Evolutionary conservation across 2,329 filamentous ascomycete genomes (phyloP).

Genomic region (Pezicula neosporulosa): DNA sequence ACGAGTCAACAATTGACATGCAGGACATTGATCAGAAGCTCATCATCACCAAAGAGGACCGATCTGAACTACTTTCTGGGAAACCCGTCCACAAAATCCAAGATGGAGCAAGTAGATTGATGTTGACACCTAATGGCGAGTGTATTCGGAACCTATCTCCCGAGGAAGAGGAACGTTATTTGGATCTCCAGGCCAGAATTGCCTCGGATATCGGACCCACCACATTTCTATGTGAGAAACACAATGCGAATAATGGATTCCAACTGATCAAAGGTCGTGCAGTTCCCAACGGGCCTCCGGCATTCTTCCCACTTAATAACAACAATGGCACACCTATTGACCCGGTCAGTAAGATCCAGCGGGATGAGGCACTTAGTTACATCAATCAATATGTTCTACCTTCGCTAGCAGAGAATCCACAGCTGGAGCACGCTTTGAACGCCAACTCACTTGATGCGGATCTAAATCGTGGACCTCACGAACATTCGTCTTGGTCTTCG

Average conservation of each 20-base stretch:
- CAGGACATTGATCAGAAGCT: conserved; percentile 33
- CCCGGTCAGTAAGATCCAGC: conserved; percentile 61
- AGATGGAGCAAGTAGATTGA: conserved; percentile 58
- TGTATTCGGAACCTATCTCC: conserved; percentile 69
- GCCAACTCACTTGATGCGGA: conserved; percentile 26
- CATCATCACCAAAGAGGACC: conserved; percentile 51
- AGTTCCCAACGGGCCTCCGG: conserved; percentile 59
- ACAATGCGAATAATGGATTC: conserved; percentile 54
- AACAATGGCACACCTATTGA: conserved; percentile 41
- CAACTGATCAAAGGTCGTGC: conserved; percentile 61
- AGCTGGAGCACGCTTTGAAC: conserved; percentile 30
- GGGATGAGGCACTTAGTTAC: conserved; percentile 63
- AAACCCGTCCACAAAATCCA: conserved; percentile 58
- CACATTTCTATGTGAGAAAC: conserved; percentile 52
- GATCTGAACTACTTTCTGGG: conserved; percentile 50
- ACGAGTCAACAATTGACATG: conserved; percentile 25
- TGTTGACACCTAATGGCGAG: conserved; percentile 74
- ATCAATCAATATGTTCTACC: conserved; percentile 68
- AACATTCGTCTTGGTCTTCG: conserved; percentile 20
- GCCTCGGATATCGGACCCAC: conserved; percentile 49
- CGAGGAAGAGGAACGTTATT: conserved; percentile 67
- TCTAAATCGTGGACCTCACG: conserved; percentile 19
- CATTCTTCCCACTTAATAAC: conserved; percentile 51
- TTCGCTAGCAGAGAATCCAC: conserved; percentile 28
- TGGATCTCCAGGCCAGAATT: conserved; percentile 63